A percentile compares a stretch with the other conserved stretches of the same genome.
phyloP scores from a whole-genome alignment of 2,329 filamentous ascomycete species.

The Fusarium coffeatum region DNA sequence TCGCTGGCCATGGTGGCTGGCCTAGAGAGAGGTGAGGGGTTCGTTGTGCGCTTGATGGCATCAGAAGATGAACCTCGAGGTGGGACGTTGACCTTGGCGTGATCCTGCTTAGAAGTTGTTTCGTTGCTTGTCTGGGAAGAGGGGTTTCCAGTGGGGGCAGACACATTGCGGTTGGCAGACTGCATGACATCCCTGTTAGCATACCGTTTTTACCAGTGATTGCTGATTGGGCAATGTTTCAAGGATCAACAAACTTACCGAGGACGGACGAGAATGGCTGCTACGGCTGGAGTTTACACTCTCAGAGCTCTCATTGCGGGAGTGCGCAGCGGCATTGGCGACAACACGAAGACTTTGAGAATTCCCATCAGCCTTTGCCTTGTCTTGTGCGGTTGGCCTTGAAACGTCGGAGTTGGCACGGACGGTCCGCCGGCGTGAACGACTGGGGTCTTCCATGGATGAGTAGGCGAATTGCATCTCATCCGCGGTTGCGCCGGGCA shows the following conservation, averaged over 20 bases:
- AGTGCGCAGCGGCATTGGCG: constrained; percentile 46
- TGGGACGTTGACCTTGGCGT: constrained; percentile 69
- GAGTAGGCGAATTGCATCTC: constrained; percentile 73
- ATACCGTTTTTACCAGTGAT: constrained; percentile 50
- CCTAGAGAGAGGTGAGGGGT: constrained; percentile 79
- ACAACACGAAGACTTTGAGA: constrained; percentile 56
- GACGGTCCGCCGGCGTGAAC: constrained; percentile 85
- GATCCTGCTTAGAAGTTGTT: constrained; percentile 62
- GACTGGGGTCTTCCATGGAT: constrained; percentile 75
- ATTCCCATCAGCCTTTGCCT: constrained; percentile 52
- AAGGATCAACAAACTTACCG: constrained; percentile 65
- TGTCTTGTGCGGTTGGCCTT: constrained; percentile 36
- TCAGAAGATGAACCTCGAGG: constrained; percentile 73
- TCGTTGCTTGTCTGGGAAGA: constrained; percentile 62
- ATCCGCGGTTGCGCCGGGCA: constrained; percentile 68
- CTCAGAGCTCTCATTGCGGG: constrained; percentile 71
- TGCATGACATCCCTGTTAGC: constrained; percentile 63
- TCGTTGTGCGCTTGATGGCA: constrained; percentile 72
- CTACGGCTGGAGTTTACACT: constrained; percentile 70
- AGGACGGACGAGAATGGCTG: constrained; percentile 70
- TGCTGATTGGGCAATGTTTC: constrained; percentile 59
- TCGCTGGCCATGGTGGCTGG: constrained; percentile 72
- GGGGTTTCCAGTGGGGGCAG: constrained; percentile 65
- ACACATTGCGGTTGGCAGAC: constrained; percentile 70
- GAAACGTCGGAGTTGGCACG: constrained; percentile 62